Percentiles rank a stretch among this genome's conserved stretches.
Evolutionary conservation across 805 yeast species (phyloP).

Genomic region (Kluyveromyces starmeri): DNA sequence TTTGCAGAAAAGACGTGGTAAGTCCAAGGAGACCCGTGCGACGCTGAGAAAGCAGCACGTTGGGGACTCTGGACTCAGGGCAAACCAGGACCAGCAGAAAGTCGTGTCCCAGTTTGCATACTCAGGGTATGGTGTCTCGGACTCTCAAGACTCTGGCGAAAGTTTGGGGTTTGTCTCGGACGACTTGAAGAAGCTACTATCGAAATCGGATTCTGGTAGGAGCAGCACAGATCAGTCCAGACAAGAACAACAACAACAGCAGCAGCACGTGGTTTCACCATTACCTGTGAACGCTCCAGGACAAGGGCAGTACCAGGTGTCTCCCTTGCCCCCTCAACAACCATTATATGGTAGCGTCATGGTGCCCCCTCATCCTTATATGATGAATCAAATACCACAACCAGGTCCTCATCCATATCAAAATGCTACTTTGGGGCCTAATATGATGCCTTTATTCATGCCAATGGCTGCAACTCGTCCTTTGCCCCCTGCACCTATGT

Average conservation of each 20-base stretch:
- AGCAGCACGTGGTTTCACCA: constrained; percentile 1
- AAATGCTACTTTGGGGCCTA: neutral
- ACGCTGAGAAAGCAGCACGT: constrained; percentile 4
- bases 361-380: constrained; percentile 3
- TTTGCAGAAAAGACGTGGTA: constrained; percentile 8
- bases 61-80: neutral
- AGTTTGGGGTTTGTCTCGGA: constrained; percentile 4
- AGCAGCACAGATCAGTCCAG: neutral
- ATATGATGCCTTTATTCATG: constrained; percentile 7
- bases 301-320: neutral
- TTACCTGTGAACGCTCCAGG: neutral
- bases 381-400: constrained; percentile 1
- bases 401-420: constrained; percentile 3
- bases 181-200: constrained; percentile 4
- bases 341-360: constrained; percentile 7
- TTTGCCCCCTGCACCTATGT: neutral
- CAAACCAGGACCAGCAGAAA: neutral
- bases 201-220: constrained; percentile 1
- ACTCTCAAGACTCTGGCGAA: neutral
- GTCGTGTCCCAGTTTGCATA: constrained; percentile 3
- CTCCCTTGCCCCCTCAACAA: constrained; percentile 9
- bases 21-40: constrained; percentile 1
- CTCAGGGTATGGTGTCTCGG: constrained; percentile 1
- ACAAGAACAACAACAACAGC: constrained; percentile 12
- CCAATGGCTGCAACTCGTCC: constrained; percentile 6